A percentile compares a stretch with the other conserved stretches of the same genome.
phyloP scores from a whole-genome alignment of 805 yeast genomes.

The Yarrowia osloensis region DNA sequence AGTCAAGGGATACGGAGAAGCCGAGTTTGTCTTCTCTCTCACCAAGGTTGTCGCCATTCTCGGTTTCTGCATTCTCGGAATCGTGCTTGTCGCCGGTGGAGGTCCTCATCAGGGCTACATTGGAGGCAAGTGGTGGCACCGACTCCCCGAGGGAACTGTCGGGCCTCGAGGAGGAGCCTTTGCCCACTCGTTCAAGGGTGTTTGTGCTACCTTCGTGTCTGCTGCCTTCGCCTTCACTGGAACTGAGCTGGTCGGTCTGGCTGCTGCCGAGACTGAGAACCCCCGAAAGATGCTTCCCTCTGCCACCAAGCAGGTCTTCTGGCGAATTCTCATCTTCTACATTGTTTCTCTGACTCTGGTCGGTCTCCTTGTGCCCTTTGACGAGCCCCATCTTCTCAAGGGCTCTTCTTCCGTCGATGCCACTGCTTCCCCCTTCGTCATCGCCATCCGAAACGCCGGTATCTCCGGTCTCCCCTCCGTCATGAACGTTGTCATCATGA shows the following conservation, averaged over 20 bases:
- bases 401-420: slow-evolving; percentile 55
- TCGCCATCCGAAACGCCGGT: slow-evolving; percentile 68
- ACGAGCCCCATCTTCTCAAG: slow-evolving; percentile 52
- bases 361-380: slow-evolving; percentile 74
- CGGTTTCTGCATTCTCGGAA: slow-evolving; percentile 63
- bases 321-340: slow-evolving; percentile 76
- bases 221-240: slow-evolving; percentile 81
- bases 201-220: slow-evolving; percentile 69
- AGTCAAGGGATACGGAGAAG: slow-evolving; percentile 64
- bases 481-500: slow-evolving; percentile 68
- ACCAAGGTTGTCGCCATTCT: slow-evolving; percentile 59
- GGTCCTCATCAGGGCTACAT: slow-evolving; percentile 60
- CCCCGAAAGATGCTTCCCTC: slow-evolving; percentile 68
- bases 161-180: slow-evolving; percentile 47
- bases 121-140: slow-evolving; percentile 60
- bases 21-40: slow-evolving; percentile 61
- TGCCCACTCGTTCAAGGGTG: slow-evolving; percentile 70
- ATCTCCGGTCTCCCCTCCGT: slow-evolving; percentile 67
- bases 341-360: slow-evolving; percentile 56
- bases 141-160: not conserved
- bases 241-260: slow-evolving; percentile 70
- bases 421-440: slow-evolving; percentile 72
- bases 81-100: slow-evolving; percentile 53
- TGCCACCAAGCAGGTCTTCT: slow-evolving; percentile 79
- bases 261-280: slow-evolving; percentile 74